Percentiles rank a stretch among this genome's conserved stretches.
Evolutionary conservation across 192 early-diverging fungal genomes (phyloP).

Genomic region (Coemansia sp.): DNA sequence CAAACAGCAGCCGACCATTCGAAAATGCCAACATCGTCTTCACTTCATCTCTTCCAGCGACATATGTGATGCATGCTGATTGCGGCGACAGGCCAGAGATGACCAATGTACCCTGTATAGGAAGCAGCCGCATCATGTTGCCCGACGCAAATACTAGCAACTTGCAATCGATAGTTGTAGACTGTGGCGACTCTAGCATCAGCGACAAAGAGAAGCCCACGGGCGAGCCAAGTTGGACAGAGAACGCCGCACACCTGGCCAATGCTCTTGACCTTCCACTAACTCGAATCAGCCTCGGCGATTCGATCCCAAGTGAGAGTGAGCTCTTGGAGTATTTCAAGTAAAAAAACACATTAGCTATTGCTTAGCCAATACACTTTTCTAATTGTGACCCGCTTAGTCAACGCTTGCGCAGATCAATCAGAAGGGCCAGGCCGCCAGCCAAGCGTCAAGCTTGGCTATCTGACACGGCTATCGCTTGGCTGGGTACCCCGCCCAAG

Average conservation of each 20-base stretch:
- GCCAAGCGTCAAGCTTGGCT: background rate
- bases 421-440: background rate
- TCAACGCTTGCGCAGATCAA: background rate
- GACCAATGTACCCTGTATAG: background rate
- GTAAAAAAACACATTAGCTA: background rate
- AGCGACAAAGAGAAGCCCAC: background rate
- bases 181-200: background rate
- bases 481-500: too few species aligned
- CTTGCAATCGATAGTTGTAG: background rate
- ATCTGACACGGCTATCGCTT: too few species aligned
- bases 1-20: background rate
- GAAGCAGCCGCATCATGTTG: slow-evolving; percentile 1
- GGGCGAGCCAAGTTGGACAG: background rate
- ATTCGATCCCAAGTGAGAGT: slow-evolving; percentile 2
- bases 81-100: slow-evolving; percentile 2
- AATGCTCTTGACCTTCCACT: background rate
- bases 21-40: slow-evolving; percentile 11
- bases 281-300: slow-evolving; percentile 3
- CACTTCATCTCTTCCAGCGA: slow-evolving; percentile 8
- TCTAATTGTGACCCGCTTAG: background rate
- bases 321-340: background rate
- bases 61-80: slow-evolving; percentile 5
- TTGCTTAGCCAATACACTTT: too few species aligned
- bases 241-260: background rate
- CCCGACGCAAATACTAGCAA: background rate